Evolutionary conservation across 192 early-diverging fungal genomes (phyloP), one percentile per base, ranked within the genome.

Genomic region (Coemansia sp.): DNA sequence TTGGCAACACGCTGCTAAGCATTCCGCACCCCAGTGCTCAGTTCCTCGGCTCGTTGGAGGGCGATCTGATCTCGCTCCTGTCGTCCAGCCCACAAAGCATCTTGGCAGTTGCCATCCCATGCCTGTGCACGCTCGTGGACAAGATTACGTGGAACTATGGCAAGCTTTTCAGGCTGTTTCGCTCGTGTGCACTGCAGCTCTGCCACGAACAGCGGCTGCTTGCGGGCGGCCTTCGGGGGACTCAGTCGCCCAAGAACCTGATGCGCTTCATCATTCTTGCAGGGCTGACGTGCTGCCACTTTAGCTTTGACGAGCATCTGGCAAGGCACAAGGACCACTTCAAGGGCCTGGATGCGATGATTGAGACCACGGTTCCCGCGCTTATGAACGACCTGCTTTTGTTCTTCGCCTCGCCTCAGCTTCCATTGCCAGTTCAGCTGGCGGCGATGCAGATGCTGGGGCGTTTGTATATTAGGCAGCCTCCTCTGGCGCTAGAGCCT

Each of bases 241-340:
- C 76, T 20, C 41, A 66, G 42, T 76, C 86, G 0, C 41, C 75
- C 25, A 77, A 82, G 26, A 83, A 75, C 43, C 59, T 86, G 18
- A 87, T 85, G 75, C 85, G 92, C 31, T 84, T 93, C n/a, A 74
- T 93, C 57, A 85, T 91, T 9, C 86, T 97, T 34, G 81, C 86
- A 9, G 89, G 90, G 13, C 71, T 92, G 42, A 62, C 93, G 6
- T 89, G 89, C 42, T 85, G 89, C 28, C 71, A 93, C 61, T 94
- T 92, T 86, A 86, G 91, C 52, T 95, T 95, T 85, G 92, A 93
- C 53, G n/a, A 66, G 41, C 69, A 84, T 25, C 73, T 77, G 6
- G 28, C 64, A 26, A 63, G 76, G 33, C 70, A 84, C 3, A 66
- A 21, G 36, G 69, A 68, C 10, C 59, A 70, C 52, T 83, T 84